Percentiles rank a stretch among this genome's conserved stretches.
phyloP scores from a whole-genome alignment of 306 rosid genomes.

The Cucumis melo region DNA sequence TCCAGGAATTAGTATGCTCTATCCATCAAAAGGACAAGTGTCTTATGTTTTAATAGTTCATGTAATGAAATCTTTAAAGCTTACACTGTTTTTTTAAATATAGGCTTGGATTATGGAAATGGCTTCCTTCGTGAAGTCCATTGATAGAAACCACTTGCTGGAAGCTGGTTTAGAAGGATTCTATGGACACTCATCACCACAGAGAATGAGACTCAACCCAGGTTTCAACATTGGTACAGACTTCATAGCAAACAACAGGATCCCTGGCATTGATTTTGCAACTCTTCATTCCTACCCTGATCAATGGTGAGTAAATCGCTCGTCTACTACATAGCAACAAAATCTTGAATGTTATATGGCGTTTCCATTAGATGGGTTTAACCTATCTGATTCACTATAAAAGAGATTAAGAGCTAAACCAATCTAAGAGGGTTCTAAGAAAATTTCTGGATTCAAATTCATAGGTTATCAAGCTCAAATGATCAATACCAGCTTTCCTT shows the following conservation, averaged over 20 bases:
- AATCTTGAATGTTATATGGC: not conserved
- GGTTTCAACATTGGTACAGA: conserved; percentile 62
- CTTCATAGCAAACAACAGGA: conserved; percentile 56
- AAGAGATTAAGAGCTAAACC: not conserved
- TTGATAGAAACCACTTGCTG: conserved; percentile 76
- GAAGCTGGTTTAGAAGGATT: conserved; percentile 91
- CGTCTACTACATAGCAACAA: not conserved
- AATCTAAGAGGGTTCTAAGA: not conserved
- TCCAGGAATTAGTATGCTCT: not conserved
- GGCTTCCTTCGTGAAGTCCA: conserved; percentile 72
- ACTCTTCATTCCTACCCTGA: conserved; percentile 90
- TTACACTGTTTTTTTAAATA: not conserved
- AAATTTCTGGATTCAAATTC: not conserved
- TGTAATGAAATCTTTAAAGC: not conserved
- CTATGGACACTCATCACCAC: conserved; percentile 72
- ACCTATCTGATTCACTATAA: not conserved
- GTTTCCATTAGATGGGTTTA: not conserved
- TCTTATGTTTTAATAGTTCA: not conserved
- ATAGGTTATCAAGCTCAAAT: conserved; percentile 50
- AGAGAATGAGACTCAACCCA: conserved; percentile 52
- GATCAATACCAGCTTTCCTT: conserved; percentile 45
- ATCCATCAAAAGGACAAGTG: not conserved
- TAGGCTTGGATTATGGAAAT: conserved; percentile 91
- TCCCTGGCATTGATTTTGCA: conserved; percentile 65
- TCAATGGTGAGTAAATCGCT: conserved; percentile 38